Base-by-base conservation (phyloP, 2,329 filamentous ascomycete species). In the Pezicula radicicola region DNA sequence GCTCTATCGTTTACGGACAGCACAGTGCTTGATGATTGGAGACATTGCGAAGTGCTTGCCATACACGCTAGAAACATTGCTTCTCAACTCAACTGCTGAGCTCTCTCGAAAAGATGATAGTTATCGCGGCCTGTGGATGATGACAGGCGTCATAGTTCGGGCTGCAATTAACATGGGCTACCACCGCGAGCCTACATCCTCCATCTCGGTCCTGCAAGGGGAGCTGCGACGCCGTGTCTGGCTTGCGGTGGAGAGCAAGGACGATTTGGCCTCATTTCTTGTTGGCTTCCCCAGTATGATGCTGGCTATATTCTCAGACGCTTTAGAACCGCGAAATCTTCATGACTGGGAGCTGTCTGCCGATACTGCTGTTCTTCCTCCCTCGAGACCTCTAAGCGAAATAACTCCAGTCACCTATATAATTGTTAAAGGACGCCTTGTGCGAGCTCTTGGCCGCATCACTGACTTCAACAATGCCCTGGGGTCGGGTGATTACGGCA, bases 341-440 rank as follows among this genome's bases (percentile, higher is more conserved):
- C 88, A 87, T 63, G 89, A 93, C 59, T 87, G 91, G 57, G 88
- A 92, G 58, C 83, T 93, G 21, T 78, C 82, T 42, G 83, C 85
- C 5, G 78, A 80, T 21, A 85, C 82, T 60, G 85, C 83, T 53
- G 71, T 76, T 8, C 68, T 92, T 5, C 89, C 89, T 1, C 77
- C 81, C 2, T 82, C 87, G 0, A 74, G 87, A 50, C 84, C 88
- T 0, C 74, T 73, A 16, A 81, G 78, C 1, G 87, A 91, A 62
- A 78, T 84, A 2, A 92, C 89, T 0, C 87, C 87, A 1, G 84
- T 89, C 55, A 81, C 84, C 8, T 92, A 89, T 68, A 83, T 91
- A 77, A 89, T 91, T 60, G 80, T 81, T 35, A 91, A 91, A 67
- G 77, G 84, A 28, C 81, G 77, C 51, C 73, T 92, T 19, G 80